Evolutionary conservation across 352 stramenopile genomes (phyloP).

Genomic region (Globisporangium okanoganense): DNA sequence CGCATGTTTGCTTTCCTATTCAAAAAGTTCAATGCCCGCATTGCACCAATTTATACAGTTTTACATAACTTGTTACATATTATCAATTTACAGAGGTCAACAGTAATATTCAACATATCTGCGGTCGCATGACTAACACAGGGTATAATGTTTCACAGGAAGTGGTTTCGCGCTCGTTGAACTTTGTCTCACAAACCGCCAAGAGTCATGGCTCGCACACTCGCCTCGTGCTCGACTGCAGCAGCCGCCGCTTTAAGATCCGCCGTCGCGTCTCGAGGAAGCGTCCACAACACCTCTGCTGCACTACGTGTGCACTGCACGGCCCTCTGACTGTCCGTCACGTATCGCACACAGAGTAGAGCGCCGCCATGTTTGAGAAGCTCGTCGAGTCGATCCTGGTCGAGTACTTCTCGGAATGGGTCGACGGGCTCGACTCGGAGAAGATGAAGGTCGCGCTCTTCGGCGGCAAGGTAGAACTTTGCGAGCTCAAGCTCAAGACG

Average conservation of each 20-base stretch:
- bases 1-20: slow-evolving; percentile 32
- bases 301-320: no score
- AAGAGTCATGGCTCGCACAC: slow-evolving; percentile 11
- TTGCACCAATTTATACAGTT: not conserved
- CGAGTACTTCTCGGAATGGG: slow-evolving; percentile 85
- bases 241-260: not conserved
- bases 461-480: slow-evolving; percentile 78
- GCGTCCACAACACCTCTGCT: not conserved
- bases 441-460: slow-evolving; percentile 88
- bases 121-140: not conserved
- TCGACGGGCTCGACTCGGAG: slow-evolving; percentile 80
- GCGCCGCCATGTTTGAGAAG: slow-evolving; percentile 74
- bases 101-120: not conserved
- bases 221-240: not conserved
- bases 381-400: slow-evolving; percentile 80
- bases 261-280: not conserved
- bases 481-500: slow-evolving; percentile 67
- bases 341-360: not conserved
- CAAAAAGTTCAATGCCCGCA: not conserved
- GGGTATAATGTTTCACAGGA: not conserved
- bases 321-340: not conserved
- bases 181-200: not conserved
- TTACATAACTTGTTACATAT: not conserved
- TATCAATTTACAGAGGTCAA: not conserved
- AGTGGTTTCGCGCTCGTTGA: slow-evolving; percentile 1